These are phyloP conservation scores for Ulmus americana DNA, from an alignment of 331 rosid species.

Conservation along the genomic window DNA sequence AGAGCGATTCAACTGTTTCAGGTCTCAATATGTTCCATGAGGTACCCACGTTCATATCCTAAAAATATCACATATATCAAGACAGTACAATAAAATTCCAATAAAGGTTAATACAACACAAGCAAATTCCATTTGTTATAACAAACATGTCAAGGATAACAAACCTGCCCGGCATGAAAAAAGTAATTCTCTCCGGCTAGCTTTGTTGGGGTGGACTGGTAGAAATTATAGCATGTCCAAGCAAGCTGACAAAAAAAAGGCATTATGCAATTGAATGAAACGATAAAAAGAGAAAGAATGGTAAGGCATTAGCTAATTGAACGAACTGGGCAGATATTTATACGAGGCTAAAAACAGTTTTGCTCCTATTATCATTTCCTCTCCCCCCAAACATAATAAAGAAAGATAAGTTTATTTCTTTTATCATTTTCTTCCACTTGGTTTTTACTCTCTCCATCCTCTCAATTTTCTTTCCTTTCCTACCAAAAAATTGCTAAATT, in stretches of 20 bases:
- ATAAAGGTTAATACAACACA: constrained; percentile 15
- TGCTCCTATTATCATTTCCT: too few species aligned
- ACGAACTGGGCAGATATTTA: background rate
- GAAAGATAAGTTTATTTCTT: too few species aligned
- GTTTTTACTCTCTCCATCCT: too few species aligned
- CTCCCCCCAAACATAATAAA: too few species aligned
- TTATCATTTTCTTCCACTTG: too few species aligned
- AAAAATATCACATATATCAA: background rate
- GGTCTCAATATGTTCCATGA: constrained; percentile 98
- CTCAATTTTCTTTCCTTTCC: too few species aligned
- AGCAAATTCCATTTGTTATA: background rate
- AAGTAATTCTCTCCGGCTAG: constrained; percentile 96
- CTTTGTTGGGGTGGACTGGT: constrained; percentile 88
- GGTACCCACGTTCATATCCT: constrained; percentile 78
- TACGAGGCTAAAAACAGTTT: too few species aligned
- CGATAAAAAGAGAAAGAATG: background rate
- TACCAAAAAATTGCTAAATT: too few species aligned
- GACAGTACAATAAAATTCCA: background rate
- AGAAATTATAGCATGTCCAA: constrained; percentile 98
- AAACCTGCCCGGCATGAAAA: constrained; percentile 72
- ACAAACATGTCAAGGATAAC: constrained; percentile 17
- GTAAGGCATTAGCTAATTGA: constrained; percentile 1
- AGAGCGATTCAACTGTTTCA: constrained; percentile 90
- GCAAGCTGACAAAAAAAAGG: constrained; percentile 62
- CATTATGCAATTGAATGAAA: constrained; percentile 14